Percentiles rank a stretch among this genome's conserved stretches.
phyloP scores from a whole-genome alignment of 352 stramenopile genomes.

The Albugo laibachii region DNA sequence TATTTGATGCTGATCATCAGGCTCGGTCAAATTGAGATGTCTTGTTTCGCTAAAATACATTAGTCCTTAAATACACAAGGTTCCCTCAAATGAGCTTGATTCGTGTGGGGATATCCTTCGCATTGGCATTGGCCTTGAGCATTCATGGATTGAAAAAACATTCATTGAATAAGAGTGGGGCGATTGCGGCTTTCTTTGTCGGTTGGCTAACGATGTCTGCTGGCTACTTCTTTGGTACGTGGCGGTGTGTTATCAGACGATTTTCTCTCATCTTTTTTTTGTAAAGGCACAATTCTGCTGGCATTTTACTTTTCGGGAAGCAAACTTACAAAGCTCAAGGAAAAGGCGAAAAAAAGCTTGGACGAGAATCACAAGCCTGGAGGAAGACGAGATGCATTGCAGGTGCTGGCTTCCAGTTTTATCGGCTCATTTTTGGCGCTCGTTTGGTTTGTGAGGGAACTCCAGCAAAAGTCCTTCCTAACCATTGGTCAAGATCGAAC shows the following conservation, averaged over 20 bases:
- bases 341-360: constrained; percentile 28
- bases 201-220: constrained; percentile 38
- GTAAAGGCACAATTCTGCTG: constrained; percentile 41
- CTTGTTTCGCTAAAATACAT: too few relatives aligned
- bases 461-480: not conserved
- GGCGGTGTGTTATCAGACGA: not conserved
- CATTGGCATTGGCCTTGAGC: constrained; percentile 19
- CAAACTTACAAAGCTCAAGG: constrained; percentile 62
- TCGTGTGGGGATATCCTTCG: not conserved
- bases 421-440: constrained; percentile 46
- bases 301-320: constrained; percentile 75
- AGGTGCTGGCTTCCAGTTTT: constrained; percentile 70
- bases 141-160: constrained; percentile 39
- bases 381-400: constrained; percentile 39
- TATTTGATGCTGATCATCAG: too few relatives aligned
- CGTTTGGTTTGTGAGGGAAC: constrained; percentile 15
- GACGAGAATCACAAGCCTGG: constrained; percentile 61
- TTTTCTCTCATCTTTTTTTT: not conserved
- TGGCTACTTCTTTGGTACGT: constrained; percentile 46
- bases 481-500: not conserved
- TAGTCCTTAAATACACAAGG: not conserved
- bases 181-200: constrained; percentile 34
- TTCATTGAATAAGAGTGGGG: constrained; percentile 36
- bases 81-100: not conserved
- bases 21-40: too few relatives aligned